A percentile compares a stretch with the other conserved stretches of the same genome.
Conservation (phyloP, 345 rosid species). For the Mallotus nudiflorus region DNA sequence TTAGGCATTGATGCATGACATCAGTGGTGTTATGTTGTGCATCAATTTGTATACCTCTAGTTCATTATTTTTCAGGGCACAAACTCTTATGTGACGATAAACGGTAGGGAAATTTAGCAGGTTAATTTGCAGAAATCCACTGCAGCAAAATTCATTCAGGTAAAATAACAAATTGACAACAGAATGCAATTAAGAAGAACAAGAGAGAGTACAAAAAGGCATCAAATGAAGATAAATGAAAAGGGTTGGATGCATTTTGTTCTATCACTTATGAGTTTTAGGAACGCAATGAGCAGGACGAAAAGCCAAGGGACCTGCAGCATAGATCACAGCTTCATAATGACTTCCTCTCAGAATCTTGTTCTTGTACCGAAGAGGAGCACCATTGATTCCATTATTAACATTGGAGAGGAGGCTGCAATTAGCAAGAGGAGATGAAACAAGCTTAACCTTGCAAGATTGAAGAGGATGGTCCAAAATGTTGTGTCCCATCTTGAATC, state of each 20-base stretch:
- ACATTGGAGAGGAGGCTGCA: slow-evolving; percentile 71
- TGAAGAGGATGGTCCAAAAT: slow-evolving; percentile 83
- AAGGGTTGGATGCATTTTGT: no score
- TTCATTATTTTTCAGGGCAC: no score
- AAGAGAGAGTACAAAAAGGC: slow-evolving; percentile 10
- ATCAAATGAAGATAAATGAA: no score
- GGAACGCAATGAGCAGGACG: slow-evolving; percentile 63
- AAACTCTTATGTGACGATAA: no score
- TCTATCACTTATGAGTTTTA: slow-evolving; percentile 18
- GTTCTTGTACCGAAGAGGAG: slow-evolving; percentile 55
- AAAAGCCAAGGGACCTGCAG: slow-evolving; percentile 90
- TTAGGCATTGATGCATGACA: no score
- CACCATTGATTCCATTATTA: slow-evolving; percentile 68
- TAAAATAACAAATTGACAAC: slow-evolving; percentile 2
- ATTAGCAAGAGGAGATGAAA: slow-evolving; percentile 60
- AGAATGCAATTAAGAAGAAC: background rate
- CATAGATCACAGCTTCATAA: slow-evolving; percentile 59
- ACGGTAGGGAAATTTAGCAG: no score
- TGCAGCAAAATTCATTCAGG: slow-evolving; percentile 14
- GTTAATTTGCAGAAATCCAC: no score
- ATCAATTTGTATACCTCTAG: no score
- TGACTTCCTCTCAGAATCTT: slow-evolving; percentile 44
- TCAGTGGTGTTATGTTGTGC: no score
- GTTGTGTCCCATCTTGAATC: slow-evolving; percentile 40
- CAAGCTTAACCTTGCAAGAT: slow-evolving; percentile 69